phyloP scores from a whole-genome alignment of 768 basidiomycete genomes.

The Tricholoma sp. region DNA sequence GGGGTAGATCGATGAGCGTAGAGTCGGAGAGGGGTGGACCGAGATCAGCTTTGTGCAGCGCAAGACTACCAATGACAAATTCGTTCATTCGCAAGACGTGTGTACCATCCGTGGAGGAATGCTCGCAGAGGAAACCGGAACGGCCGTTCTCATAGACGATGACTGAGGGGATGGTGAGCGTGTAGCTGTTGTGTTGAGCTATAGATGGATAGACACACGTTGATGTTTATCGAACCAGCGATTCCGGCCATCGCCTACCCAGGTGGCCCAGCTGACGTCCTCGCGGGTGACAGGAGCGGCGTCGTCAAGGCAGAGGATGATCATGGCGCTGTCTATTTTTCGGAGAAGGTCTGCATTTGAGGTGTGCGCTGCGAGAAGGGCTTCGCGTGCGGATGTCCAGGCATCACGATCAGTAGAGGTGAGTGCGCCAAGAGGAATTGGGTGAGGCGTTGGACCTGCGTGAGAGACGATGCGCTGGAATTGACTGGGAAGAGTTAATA shows the following conservation, averaged over 20 bases:
- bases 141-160: slow-evolving; percentile 94
- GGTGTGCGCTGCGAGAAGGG: slow-evolving; percentile 47
- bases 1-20: slow-evolving; percentile 33
- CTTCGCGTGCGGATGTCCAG: slow-evolving; percentile 75
- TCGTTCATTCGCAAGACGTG: slow-evolving; percentile 95
- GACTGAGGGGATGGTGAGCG: slow-evolving; percentile 38
- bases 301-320: slow-evolving; percentile 84
- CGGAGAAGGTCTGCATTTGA: slow-evolving; percentile 62
- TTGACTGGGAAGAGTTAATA: slow-evolving; percentile 39
- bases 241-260: slow-evolving; percentile 89
- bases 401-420: slow-evolving; percentile 85
- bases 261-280: slow-evolving; percentile 73
- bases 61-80: slow-evolving; percentile 77
- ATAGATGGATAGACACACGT: slow-evolving; percentile 50
- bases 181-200: slow-evolving; percentile 27
- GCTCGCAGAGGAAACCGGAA: slow-evolving; percentile 87
- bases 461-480: slow-evolving; percentile 61
- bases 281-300: slow-evolving; percentile 75
- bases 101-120: slow-evolving; percentile 90
- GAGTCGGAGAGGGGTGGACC: slow-evolving; percentile 18
- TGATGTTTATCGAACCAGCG: slow-evolving; percentile 98
- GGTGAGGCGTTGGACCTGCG: slow-evolving; percentile 42
- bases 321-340: slow-evolving; percentile 85
- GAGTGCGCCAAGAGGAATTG: slow-evolving; percentile 68
- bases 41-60: slow-evolving; percentile 68